Evolutionary conservation across 805 yeast species (phyloP).

Genomic region (Myxozyma mucilagina): DNA sequence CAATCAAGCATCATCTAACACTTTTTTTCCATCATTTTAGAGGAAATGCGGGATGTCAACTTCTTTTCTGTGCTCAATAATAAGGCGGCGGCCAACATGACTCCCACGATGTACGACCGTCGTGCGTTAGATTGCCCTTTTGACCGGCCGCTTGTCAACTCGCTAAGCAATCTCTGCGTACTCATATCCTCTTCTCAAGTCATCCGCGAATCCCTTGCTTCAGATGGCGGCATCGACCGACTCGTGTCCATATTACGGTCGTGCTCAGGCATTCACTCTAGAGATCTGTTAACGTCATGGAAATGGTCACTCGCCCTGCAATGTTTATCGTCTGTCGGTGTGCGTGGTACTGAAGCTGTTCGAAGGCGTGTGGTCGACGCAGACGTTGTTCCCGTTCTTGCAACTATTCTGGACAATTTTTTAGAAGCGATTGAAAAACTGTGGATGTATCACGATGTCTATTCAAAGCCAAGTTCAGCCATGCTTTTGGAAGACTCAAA

Average conservation of each 20-base stretch:
- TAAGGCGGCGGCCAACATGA: slow-evolving; percentile 88
- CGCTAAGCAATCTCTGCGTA: slow-evolving; percentile 85
- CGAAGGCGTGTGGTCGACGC: slow-evolving; percentile 86
- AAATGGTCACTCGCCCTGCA: slow-evolving; percentile 96
- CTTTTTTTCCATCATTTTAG: not conserved
- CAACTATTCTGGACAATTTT: slow-evolving; percentile 89
- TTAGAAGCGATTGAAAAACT: slow-evolving; percentile 41
- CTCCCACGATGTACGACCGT: slow-evolving; percentile 85
- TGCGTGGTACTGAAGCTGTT: slow-evolving; percentile 86
- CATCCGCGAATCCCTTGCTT: slow-evolving; percentile 84
- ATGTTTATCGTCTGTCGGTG: slow-evolving; percentile 86
- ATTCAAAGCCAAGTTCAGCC: not conserved
- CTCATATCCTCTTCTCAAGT: slow-evolving; percentile 82
- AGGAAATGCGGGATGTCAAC: slow-evolving; percentile 82
- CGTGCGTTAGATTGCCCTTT: slow-evolving; percentile 89
- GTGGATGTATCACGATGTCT: slow-evolving; percentile 24
- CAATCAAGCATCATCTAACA: not conserved
- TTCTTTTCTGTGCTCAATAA: slow-evolving; percentile 75
- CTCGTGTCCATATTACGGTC: slow-evolving; percentile 81
- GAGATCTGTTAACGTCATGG: slow-evolving; percentile 75
- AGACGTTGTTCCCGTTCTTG: slow-evolving; percentile 85
- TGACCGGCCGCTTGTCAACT: slow-evolving; percentile 86
- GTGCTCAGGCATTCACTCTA: slow-evolving; percentile 50
- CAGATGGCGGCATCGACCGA: slow-evolving; percentile 90
- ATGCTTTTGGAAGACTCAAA: not conserved